Base-by-base conservation (phyloP, 768 basidiomycete species). In the Termitomyces sp. region DNA sequence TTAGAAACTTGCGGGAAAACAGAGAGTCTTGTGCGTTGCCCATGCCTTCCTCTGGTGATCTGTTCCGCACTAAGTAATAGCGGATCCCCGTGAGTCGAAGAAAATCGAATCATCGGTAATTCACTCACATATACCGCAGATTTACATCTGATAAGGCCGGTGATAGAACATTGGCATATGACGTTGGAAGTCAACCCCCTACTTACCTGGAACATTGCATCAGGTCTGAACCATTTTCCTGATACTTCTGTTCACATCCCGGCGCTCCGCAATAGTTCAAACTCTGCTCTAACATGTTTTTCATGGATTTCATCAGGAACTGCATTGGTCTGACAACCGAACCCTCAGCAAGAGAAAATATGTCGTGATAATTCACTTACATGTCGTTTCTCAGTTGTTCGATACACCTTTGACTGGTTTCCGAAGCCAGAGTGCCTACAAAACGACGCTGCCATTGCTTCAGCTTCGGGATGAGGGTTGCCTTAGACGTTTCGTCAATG, bases 81-180 rank as follows among this genome's bases (percentile, higher is more conserved):
- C 24, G 38, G 39, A 32, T 28, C 18, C 40, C 13, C 22, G 36
- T 62, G 20, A 61, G 58, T 49, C 38, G 44, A 59, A 45, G 13
- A 45, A 50, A 50, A 15, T 49, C n/a, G 28, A n/a, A 35, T 33
- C 16, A 53, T 35, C 51, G 18, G n/a, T 49, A 39, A 45, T 58
- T 15, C 28, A 70, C 77, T 73, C 68, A 79, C 79, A 65, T 80
- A 80, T 22, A 78, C 75, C 8, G 73, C 75, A 4, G 73, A 70
- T 62, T 78, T 80, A 65, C 79, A 81, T 62, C 79, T 80, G 55
- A 48, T 76, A 40, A 48, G 36, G 28, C 60, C 7, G 32, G 33
- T 50, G 32, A 33, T 32, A 40, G 51, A 56, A n/a, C 57, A 4
- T 28, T 51, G 44, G 39, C 32, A 60, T 52, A 11, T 62, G 45